phyloP scores from a whole-genome alignment of 352 stramenopile genomes.

The Phytophthora sp. region DNA sequence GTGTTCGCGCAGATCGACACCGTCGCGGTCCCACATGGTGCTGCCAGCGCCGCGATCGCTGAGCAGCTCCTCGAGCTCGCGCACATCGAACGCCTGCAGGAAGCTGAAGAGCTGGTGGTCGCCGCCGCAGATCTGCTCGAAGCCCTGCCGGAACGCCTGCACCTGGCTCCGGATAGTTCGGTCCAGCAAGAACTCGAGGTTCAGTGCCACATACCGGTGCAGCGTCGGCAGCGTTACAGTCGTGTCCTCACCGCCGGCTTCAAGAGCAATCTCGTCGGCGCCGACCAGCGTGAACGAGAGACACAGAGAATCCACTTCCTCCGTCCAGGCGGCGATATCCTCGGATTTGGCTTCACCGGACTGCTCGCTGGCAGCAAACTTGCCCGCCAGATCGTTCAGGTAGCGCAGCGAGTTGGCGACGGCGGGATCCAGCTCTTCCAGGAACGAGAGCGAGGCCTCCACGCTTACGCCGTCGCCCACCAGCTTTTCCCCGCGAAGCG shows the following conservation, averaged over 20 bases:
- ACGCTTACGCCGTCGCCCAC: slow-evolving; percentile 46
- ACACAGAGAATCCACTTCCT: slow-evolving; percentile 67
- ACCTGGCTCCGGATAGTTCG: slow-evolving; percentile 69
- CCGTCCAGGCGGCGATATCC: slow-evolving; percentile 23
- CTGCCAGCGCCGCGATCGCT: slow-evolving; percentile 48
- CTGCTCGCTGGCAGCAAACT: slow-evolving; percentile 12
- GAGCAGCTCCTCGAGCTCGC: slow-evolving; percentile 73
- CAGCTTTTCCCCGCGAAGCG: slow-evolving; percentile 60
- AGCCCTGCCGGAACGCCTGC: slow-evolving; percentile 68
- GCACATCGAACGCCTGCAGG: slow-evolving; percentile 64
- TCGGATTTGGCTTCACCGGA: slow-evolving; percentile 9
- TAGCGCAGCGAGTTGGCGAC: slow-evolving; percentile 74
- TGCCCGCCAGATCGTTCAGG: slow-evolving; percentile 42
- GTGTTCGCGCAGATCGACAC: slow-evolving; percentile 67
- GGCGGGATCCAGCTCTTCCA: slow-evolving; percentile 69
- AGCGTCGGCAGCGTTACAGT: slow-evolving; percentile 61
- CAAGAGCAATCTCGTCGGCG: slow-evolving; percentile 60
- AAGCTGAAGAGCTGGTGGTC: slow-evolving; percentile 36
- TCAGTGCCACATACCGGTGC: slow-evolving; percentile 59
- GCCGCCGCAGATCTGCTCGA: slow-evolving; percentile 63
- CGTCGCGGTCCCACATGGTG: slow-evolving; percentile 76
- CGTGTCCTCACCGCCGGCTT: slow-evolving; percentile 39
- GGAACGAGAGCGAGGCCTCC: slow-evolving; percentile 59
- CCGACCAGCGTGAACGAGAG: slow-evolving; percentile 84
- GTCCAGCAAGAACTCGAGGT: slow-evolving; percentile 64